A percentile compares a stretch with the other conserved stretches of the same genome.
These are phyloP conservation scores for Rhynchospora breviuscula DNA, from an alignment of 176 grass and related monocot genomes.

Conservation along the genomic window DNA sequence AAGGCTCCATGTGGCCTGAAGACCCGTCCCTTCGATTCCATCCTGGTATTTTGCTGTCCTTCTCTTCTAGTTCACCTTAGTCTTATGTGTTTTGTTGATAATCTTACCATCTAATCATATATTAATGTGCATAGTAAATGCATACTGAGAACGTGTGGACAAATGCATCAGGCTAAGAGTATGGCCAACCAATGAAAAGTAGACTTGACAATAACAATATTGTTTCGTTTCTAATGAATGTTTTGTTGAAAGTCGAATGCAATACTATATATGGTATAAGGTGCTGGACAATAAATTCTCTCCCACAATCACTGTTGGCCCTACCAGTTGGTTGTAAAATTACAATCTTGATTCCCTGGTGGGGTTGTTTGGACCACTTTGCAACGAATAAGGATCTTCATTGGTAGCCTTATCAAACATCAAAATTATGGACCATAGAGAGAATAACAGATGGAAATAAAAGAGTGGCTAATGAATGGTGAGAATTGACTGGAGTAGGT, in stretches of 20 bases:
- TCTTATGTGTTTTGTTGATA: neutral
- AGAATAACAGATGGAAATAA: neutral
- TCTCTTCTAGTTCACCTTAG: neutral
- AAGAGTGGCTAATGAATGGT: neutral
- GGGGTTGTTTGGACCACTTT: neutral
- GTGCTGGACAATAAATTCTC: neutral
- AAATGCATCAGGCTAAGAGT: neutral
- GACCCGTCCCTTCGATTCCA: conserved; percentile 84
- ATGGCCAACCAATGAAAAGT: neutral
- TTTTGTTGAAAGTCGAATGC: neutral
- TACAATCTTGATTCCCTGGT: neutral
- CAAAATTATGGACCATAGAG: neutral
- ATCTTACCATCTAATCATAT: neutral
- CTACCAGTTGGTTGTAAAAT: conserved; percentile 8
- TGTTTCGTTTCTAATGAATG: neutral
- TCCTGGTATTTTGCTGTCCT: conserved; percentile 44
- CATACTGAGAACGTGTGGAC: neutral
- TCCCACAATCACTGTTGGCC: neutral
- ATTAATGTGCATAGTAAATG: neutral
- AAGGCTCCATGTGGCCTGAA: conserved; percentile 94
- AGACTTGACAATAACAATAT: neutral
- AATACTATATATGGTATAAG: neutral
- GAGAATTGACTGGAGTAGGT: neutral
- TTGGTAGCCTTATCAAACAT: neutral
- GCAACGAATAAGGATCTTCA: conserved; percentile 5